A percentile compares a stretch with the other conserved stretches of the same genome.
phyloP scores from a whole-genome alignment of 164 flowering plant species.

The Dillenia suffruticosa region DNA sequence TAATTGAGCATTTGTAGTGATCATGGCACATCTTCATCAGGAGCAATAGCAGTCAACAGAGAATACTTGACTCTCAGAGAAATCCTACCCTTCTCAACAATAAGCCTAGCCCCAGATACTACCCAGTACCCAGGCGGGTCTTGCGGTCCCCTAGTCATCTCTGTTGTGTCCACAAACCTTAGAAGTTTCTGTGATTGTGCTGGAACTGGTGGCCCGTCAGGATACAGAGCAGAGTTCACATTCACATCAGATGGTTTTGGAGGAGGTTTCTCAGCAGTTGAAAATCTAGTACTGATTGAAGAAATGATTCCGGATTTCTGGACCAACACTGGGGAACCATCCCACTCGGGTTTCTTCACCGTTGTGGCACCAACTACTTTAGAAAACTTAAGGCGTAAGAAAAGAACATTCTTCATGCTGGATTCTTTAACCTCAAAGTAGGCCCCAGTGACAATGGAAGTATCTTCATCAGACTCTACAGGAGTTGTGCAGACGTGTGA shows the following conservation, averaged over 20 bases:
- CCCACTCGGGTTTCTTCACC: conserved; percentile 20
- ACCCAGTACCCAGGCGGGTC: conserved; percentile 42
- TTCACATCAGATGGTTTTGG: conserved; percentile 24
- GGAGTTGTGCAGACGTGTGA: conserved; percentile 41
- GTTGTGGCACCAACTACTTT: conserved; percentile 18
- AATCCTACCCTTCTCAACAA: conserved; percentile 35
- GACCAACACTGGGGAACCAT: conserved; percentile 18
- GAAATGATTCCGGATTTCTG: conserved; percentile 28
- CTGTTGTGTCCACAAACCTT: conserved; percentile 30
- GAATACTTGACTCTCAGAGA: conserved; percentile 31
- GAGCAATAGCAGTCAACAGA: conserved; percentile 8
- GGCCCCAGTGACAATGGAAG: conserved; percentile 31
- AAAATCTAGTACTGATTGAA: conserved; percentile 4
- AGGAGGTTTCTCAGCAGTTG: neutral
- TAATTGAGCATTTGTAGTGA: too few relatives aligned
- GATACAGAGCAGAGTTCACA: conserved; percentile 36
- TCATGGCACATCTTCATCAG: too few relatives aligned
- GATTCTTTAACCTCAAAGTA: conserved; percentile 28
- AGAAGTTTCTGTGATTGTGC: conserved; percentile 24
- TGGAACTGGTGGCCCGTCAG: conserved; percentile 34
- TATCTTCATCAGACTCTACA: conserved; percentile 25
- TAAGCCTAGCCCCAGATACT: conserved; percentile 39
- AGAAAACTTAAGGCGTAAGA: conserved; percentile 29
- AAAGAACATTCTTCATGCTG: conserved; percentile 25
- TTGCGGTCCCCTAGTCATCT: conserved; percentile 39